A percentile compares a stretch with the other conserved stretches of the same genome.
Conservation (phyloP, 345 rosid species). For the Theobroma cacao region DNA sequence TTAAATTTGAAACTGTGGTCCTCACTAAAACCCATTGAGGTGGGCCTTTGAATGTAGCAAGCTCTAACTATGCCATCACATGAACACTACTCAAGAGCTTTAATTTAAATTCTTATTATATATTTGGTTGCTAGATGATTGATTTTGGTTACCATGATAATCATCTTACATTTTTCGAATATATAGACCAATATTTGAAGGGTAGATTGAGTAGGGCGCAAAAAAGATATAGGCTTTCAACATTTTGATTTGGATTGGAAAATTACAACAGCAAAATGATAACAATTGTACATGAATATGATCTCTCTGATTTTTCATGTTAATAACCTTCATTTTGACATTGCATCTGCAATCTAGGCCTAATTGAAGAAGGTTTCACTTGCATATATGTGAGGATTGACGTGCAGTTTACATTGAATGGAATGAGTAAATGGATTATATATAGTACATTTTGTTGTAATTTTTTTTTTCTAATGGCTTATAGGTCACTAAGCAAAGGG, state of each 20-base stretch:
- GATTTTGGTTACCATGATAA: not conserved
- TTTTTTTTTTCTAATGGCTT: not conserved
- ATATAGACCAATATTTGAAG: not conserved
- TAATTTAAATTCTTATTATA: not conserved
- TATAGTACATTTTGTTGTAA: not conserved
- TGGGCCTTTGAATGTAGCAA: not conserved
- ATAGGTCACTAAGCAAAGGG: not conserved
- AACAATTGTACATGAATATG: not conserved
- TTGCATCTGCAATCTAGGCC: not conserved
- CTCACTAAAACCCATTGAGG: not conserved
- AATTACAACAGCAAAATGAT: not conserved
- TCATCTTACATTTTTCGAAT: not conserved
- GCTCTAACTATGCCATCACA: not conserved
- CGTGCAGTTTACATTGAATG: not conserved
- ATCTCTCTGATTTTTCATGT: not conserved
- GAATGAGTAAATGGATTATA: not conserved
- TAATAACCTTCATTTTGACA: not conserved
- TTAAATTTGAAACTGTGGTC: not conserved
- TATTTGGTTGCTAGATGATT: not conserved
- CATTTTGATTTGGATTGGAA: not conserved
- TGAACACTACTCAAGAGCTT: not conserved
- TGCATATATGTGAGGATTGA: not conserved
- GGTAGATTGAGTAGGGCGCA: not conserved
- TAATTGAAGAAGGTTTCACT: not conserved
- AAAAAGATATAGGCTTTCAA: not conserved